These are phyloP conservation scores for Monosporozyma aerobia DNA, from an alignment of 805 yeast genomes.

Conservation along the genomic window DNA sequence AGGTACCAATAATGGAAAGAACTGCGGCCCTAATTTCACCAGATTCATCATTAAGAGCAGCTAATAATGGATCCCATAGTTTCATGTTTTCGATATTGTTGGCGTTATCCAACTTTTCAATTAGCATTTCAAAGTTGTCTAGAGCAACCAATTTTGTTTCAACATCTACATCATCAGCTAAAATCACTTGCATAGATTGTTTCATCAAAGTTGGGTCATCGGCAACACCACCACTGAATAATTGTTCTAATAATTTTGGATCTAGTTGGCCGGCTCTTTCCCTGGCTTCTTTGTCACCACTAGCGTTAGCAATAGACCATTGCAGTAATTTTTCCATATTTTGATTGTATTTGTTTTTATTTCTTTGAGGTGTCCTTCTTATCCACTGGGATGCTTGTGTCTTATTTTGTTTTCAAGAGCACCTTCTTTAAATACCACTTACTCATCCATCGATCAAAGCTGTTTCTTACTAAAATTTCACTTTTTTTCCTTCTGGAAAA, in stretches of 20 bases:
- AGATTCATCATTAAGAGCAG: conserved; percentile 38
- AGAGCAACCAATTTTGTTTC: conserved; percentile 68
- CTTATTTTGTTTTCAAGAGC: no score
- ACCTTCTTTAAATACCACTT: background rate
- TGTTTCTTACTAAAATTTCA: background rate
- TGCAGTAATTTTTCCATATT: conserved; percentile 81
- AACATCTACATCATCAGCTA: conserved; percentile 45
- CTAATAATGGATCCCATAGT: conserved; percentile 69
- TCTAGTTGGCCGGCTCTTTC: conserved; percentile 61
- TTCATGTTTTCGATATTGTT: conserved; percentile 78
- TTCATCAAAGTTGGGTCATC: conserved; percentile 89
- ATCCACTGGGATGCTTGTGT: background rate
- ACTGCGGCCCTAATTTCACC: conserved; percentile 46
- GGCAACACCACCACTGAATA: conserved; percentile 62
- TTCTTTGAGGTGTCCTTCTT: background rate
- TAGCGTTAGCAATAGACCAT: conserved; percentile 81
- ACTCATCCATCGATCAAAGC: background rate
- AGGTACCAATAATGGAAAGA: conserved; percentile 74
- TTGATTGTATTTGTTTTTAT: background rate
- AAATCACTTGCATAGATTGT: conserved; percentile 55
- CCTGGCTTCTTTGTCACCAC: conserved; percentile 61
- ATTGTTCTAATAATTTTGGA: conserved; percentile 66
- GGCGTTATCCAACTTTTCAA: conserved; percentile 91
- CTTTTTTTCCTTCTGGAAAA: background rate
- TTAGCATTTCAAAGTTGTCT: conserved; percentile 87